Evolutionary conservation across 768 basidiomycete genomes (phyloP).

Genomic region (Cyathus striatus): DNA sequence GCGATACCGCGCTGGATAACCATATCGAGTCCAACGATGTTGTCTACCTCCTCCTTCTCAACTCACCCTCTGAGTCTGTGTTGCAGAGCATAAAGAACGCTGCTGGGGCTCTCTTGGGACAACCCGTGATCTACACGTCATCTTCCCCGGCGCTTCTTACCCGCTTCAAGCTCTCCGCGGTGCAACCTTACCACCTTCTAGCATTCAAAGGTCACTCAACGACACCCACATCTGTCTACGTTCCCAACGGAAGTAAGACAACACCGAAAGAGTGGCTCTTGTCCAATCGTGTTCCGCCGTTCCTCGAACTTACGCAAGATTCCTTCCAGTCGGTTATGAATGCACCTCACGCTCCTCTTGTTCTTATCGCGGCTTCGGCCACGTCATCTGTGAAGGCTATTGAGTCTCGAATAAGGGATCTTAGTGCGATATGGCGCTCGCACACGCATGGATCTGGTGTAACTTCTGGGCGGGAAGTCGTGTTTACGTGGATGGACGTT

Average conservation of each 20-base stretch:
- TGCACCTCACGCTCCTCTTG: slow-evolving; percentile 65
- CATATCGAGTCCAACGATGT: slow-evolving; percentile 35
- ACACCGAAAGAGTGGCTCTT: slow-evolving; percentile 54
- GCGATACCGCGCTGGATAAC: slow-evolving; percentile 36
- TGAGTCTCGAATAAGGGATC: slow-evolving; percentile 39
- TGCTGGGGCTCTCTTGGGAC: slow-evolving; percentile 39
- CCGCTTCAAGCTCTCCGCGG: slow-evolving; percentile 27
- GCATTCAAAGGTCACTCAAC: slow-evolving; percentile 39
- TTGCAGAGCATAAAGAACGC: slow-evolving; percentile 28
- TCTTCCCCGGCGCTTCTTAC: slow-evolving; percentile 29
- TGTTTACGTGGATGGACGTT: slow-evolving; percentile 89
- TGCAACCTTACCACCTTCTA: slow-evolving; percentile 70
- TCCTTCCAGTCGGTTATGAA: slow-evolving; percentile 88
- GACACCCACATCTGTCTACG: slow-evolving; percentile 27
- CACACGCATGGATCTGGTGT: slow-evolving; percentile 34
- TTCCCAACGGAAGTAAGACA: slow-evolving; percentile 14
- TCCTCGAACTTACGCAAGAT: slow-evolving; percentile 69
- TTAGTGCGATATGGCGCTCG: slow-evolving; percentile 58
- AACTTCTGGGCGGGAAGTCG: slow-evolving; percentile 49
- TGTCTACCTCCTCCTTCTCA: slow-evolving; percentile 38
- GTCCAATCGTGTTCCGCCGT: slow-evolving; percentile 65
- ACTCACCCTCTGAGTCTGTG: not conserved
- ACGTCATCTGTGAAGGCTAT: slow-evolving; percentile 32
- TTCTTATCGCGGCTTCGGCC: slow-evolving; percentile 64
- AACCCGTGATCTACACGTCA: slow-evolving; percentile 38